These are phyloP conservation scores for Evernia prunastri DNA, from an alignment of 495 filamentous ascomycete genomes.

Conservation along the genomic window DNA sequence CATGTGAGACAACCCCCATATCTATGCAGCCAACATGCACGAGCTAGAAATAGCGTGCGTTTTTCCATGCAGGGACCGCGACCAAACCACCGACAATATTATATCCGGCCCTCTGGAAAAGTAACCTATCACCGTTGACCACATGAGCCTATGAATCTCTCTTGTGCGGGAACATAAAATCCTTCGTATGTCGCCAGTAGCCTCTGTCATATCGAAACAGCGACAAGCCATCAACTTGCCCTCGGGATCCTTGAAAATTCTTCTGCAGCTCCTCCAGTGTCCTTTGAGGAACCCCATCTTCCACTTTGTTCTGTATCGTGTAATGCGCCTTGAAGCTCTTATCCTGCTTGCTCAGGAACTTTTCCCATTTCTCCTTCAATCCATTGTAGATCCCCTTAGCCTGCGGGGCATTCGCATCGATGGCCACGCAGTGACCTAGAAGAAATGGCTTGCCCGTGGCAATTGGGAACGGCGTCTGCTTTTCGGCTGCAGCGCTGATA, in stretches of 20 bases:
- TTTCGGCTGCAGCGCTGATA: constrained; percentile 14
- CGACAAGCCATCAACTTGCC: constrained; percentile 25
- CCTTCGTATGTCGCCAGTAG: constrained; percentile 22
- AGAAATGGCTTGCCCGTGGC: constrained; percentile 18
- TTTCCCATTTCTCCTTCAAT: constrained; percentile 26
- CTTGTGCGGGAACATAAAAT: constrained; percentile 7
- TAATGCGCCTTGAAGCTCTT: constrained; percentile 27
- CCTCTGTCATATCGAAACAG: constrained; percentile 30
- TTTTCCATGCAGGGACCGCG: too few species aligned
- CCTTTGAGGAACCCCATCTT: constrained; percentile 20
- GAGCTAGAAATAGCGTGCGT: too few species aligned
- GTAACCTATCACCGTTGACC: too few species aligned
- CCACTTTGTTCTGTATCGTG: constrained; percentile 33
- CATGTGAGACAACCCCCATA: too few species aligned
- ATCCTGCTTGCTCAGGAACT: constrained; percentile 32
- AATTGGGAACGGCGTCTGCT: constrained; percentile 21
- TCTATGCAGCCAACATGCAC: not conserved
- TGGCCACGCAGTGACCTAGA: constrained; percentile 25
- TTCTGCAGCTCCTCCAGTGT: constrained; percentile 23
- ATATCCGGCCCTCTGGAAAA: too few species aligned
- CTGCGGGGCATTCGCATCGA: constrained; percentile 14
- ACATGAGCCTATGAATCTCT: not conserved
- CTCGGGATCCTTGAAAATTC: constrained; percentile 18
- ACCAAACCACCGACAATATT: too few species aligned
- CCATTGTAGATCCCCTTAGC: constrained; percentile 15